These are phyloP conservation scores for Trametes meyenii DNA, from an alignment of 768 basidiomycete genomes.

Conservation along the genomic window DNA sequence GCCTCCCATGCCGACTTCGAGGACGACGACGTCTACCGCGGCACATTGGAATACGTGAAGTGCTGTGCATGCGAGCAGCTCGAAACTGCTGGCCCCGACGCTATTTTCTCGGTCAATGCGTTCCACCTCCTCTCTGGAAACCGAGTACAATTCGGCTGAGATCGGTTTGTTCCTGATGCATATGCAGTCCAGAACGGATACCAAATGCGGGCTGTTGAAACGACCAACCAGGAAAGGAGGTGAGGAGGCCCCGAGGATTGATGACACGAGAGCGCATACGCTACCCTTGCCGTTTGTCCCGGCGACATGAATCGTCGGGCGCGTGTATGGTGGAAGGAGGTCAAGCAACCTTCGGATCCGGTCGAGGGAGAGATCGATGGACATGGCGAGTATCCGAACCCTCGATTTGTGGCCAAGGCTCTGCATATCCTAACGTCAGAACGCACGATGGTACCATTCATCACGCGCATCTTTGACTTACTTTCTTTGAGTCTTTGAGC, in stretches of 20 bases:
- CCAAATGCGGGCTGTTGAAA: constrained; percentile 93
- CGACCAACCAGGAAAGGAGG: constrained; percentile 69
- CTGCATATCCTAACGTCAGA: no score
- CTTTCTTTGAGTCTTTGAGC: no score
- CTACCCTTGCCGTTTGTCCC: constrained; percentile 99
- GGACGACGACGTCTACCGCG: constrained; percentile 76
- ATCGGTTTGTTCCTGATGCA: constrained; percentile 63
- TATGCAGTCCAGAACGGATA: constrained; percentile 78
- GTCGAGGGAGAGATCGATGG: constrained; percentile 69
- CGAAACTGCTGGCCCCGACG: constrained; percentile 71
- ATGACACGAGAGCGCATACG: constrained; percentile 80
- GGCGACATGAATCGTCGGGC: constrained; percentile 88
- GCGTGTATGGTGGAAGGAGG: constrained; percentile 60
- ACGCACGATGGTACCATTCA: no score
- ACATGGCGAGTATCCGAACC: constrained; percentile 34
- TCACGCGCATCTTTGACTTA: no score
- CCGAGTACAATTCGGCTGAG: constrained; percentile 47
- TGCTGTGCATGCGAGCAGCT: constrained; percentile 83
- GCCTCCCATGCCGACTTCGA: constrained; percentile 97
- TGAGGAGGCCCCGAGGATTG: constrained; percentile 62
- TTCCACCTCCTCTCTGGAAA: constrained; percentile 51
- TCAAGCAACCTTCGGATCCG: constrained; percentile 56
- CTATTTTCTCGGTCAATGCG: constrained; percentile 44
- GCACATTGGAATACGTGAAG: constrained; percentile 71
- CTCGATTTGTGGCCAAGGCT: not conserved